phyloP scores from a whole-genome alignment of 2,329 filamentous ascomycete species.

The Apiospora rasikravindrae region DNA sequence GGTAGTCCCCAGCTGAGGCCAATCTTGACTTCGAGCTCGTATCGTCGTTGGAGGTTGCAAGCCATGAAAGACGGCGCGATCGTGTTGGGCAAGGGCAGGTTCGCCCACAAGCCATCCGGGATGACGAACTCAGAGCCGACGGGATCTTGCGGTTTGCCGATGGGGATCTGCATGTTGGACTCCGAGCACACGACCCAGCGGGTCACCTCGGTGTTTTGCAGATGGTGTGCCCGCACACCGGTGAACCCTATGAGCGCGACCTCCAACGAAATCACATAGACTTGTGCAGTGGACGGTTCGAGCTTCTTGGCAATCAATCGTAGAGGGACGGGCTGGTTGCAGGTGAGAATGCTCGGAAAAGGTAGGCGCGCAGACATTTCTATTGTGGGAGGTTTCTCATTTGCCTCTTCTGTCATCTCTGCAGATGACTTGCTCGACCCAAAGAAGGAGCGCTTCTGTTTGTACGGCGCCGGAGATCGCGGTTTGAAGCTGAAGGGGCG shows the following conservation, averaged over 20 bases:
- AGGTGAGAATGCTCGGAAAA: slow-evolving; percentile 85
- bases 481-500: slow-evolving; percentile 66
- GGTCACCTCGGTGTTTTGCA: slow-evolving; percentile 71
- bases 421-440: slow-evolving; percentile 36
- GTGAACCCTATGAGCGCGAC: slow-evolving; percentile 83
- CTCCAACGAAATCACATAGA: slow-evolving; percentile 80
- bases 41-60: slow-evolving; percentile 83
- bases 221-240: slow-evolving; percentile 76
- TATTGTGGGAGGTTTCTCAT: slow-evolving; percentile 66
- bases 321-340: slow-evolving; percentile 83
- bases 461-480: slow-evolving; percentile 41
- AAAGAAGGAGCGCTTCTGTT: slow-evolving; percentile 66
- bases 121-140: slow-evolving; percentile 72
- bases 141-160: slow-evolving; percentile 65
- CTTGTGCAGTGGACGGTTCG: slow-evolving; percentile 68
- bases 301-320: slow-evolving; percentile 81
- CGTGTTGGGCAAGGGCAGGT: slow-evolving; percentile 76
- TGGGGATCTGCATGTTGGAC: slow-evolving; percentile 72
- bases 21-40: slow-evolving; percentile 82
- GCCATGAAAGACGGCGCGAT: slow-evolving; percentile 86
- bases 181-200: slow-evolving; percentile 78
- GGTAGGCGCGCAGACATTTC: slow-evolving; percentile 82
- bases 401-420: slow-evolving; percentile 31
- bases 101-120: slow-evolving; percentile 75
- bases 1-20: slow-evolving; percentile 72